Conservation (phyloP, 176 grass and related monocot genomes). For the Lolium multiflorum region DNA sequence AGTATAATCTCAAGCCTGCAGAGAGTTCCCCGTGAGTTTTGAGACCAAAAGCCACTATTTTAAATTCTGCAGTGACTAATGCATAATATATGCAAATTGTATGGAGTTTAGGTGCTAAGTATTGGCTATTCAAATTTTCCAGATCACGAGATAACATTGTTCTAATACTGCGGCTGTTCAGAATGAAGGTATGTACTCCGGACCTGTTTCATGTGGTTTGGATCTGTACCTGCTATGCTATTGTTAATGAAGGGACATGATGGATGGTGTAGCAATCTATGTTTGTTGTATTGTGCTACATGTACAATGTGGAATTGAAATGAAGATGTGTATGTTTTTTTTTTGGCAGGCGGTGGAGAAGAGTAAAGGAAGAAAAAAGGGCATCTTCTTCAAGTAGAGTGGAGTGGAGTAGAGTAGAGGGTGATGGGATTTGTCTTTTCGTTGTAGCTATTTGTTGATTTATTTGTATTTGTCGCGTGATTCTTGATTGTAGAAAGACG, state of each 20-base stretch:
- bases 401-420: background rate
- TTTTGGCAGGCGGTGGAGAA: constrained; percentile 82
- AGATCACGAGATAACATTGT: constrained; percentile 86
- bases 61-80: background rate
- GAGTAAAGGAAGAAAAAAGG: constrained; percentile 78
- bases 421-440: background rate
- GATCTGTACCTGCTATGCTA: background rate
- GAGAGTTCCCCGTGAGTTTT: constrained; percentile 70
- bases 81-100: background rate
- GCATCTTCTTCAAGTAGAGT: constrained; percentile 93
- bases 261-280: too few relatives aligned
- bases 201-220: background rate
- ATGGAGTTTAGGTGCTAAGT: constrained; percentile 22
- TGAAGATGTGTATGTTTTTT: background rate
- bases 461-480: background rate
- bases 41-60: background rate
- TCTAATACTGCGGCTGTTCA: constrained; percentile 82
- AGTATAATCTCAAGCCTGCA: constrained; percentile 71
- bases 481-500: background rate
- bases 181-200: constrained; percentile 63
- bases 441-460: background rate
- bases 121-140: constrained; percentile 26
- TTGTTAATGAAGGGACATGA: background rate
- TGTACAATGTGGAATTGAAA: background rate
- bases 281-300: background rate